A percentile compares a stretch with the other conserved stretches of the same genome.
phyloP scores from a whole-genome alignment of 306 rosid species.

The Clitoria ternatea region DNA sequence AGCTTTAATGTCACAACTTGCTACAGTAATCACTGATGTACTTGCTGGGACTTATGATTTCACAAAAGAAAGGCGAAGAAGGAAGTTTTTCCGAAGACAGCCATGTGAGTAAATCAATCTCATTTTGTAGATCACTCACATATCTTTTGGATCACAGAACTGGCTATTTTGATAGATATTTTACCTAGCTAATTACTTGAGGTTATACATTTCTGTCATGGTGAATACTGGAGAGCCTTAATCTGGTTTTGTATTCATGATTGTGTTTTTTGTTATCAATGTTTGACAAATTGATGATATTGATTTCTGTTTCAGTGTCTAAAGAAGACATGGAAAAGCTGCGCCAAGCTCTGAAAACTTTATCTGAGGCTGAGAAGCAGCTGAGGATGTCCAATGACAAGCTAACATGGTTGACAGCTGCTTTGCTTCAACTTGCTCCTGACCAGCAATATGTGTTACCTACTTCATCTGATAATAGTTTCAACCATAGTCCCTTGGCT shows the following conservation, averaged over 20 bases:
- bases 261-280: not conserved
- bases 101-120: slow-evolving; percentile 55
- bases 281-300: slow-evolving; percentile 8
- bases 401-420: slow-evolving; percentile 95
- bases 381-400: slow-evolving; percentile 91
- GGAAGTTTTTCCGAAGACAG: slow-evolving; percentile 85
- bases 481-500: slow-evolving; percentile 71
- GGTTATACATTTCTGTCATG: not conserved
- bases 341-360: slow-evolving; percentile 90
- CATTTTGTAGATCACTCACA: not conserved
- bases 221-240: not conserved
- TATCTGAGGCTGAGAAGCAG: slow-evolving; percentile 97
- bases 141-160: not conserved
- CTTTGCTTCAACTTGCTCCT: slow-evolving; percentile 98
- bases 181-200: not conserved
- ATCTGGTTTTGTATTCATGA: slow-evolving; percentile 9
- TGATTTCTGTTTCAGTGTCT: slow-evolving; percentile 48
- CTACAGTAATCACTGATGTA: slow-evolving; percentile 92
- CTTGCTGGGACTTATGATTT: slow-evolving; percentile 92
- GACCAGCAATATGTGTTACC: slow-evolving; percentile 94
- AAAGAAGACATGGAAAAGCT: slow-evolving; percentile 98
- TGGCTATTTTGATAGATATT: not conserved
- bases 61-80: slow-evolving; percentile 63
- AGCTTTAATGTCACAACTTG: slow-evolving; percentile 96
- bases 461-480: slow-evolving; percentile 79